Base-by-base conservation (phyloP, 129 eudicot species). In the Flaveria linearis region DNA sequence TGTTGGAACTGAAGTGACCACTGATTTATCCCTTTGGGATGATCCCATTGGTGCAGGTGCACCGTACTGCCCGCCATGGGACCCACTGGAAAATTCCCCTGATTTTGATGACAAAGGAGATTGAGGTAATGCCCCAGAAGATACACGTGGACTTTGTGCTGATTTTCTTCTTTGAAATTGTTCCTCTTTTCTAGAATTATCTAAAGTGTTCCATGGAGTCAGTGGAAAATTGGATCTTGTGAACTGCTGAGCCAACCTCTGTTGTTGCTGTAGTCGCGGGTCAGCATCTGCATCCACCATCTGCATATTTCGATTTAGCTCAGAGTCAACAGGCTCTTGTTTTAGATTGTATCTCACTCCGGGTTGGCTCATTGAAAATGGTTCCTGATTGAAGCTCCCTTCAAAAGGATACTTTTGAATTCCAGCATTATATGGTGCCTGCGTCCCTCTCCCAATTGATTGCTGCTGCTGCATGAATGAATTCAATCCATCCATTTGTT, bases 101-200 rank as follows among this genome's bases (percentile, higher is more conserved):
- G 99, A 87, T 80, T 82, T 94, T 61, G 93, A 86, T 47, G 99
- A 91, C 81, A 94, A 71, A 1, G 99, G 99, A 75, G 99, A 94
- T 64, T 91, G 99, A 79, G 99, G 90, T 33, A 91, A 80, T 30
- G 91, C 88, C 72, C 97, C 96, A 76, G 92, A 79, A 81, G 99
- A 94, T 46, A 91, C 87, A 28, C 92, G 97, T 30, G 99, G 99
- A 78, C 96, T 91, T 71, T 91, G 99, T 15, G 76, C 92, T 7
- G 85, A 52, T 78, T 89, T 94, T 72, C 93, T 85, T 81, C 90
- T 94, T 70, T 78, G 91, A 25, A 81, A 80, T 26, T 86, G 84
- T 26, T 93, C 98, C 72, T 91, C 98, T 72, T 88, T 93, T 73
- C 92, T 85, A 22, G 89, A 75, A 85, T 78, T 86, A 43, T 94